Conservation (phyloP, 2,329 filamentous ascomycete genomes). For the Chrysosporium queenslandicum region DNA sequence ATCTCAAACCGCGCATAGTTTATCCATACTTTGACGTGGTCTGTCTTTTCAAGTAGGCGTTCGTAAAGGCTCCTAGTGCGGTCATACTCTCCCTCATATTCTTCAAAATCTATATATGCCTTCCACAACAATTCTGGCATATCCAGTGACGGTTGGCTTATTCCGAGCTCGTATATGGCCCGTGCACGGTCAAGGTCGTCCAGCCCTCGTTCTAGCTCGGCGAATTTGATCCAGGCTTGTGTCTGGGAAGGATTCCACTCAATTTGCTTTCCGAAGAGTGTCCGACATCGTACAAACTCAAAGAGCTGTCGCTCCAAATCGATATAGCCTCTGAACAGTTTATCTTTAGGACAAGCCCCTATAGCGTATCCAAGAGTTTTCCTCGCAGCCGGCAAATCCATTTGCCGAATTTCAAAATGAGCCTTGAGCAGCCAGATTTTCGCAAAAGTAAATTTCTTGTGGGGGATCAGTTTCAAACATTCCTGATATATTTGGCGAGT, state of each 20-base stretch:
- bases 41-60: constrained; percentile 83
- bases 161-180: constrained; percentile 84
- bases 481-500: constrained; percentile 85
- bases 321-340: constrained; percentile 86
- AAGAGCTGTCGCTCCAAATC: constrained; percentile 87
- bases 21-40: constrained; percentile 98
- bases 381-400: constrained; percentile 65
- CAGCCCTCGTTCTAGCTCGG: constrained; percentile 80
- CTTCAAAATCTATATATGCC: constrained; percentile 96
- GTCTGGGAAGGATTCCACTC: constrained; percentile 85
- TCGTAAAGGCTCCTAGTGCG: constrained; percentile 75
- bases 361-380: constrained; percentile 86
- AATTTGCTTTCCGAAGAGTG: constrained; percentile 85
- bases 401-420: constrained; percentile 84
- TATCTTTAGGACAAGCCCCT: constrained; percentile 92
- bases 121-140: constrained; percentile 99
- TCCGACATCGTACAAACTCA: constrained; percentile 85
- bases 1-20: constrained; percentile 98
- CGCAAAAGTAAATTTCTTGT: constrained; percentile 94
- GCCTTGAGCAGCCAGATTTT: constrained; percentile 93
- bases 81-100: constrained; percentile 86
- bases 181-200: constrained; percentile 81
- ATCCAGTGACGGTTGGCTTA: constrained; percentile 71
- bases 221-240: constrained; percentile 93
- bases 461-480: constrained; percentile 76